These are phyloP conservation scores for Musa schizocarpa DNA, from an alignment of 176 grass and related monocot genomes.

Conservation along the genomic window DNA sequence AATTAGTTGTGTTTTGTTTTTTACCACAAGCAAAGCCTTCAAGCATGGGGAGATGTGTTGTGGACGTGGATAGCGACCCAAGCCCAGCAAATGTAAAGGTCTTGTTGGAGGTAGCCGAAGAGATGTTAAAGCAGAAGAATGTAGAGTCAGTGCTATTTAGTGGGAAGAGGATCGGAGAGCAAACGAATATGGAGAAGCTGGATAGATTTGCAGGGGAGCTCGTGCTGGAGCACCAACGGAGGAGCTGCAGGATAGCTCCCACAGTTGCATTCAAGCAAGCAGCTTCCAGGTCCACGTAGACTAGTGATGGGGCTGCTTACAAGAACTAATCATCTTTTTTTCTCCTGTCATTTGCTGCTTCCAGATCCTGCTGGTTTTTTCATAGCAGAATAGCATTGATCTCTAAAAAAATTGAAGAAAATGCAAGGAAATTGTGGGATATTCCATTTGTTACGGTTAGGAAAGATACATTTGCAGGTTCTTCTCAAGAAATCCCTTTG, in stretches of 20 bases:
- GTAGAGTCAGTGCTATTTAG: slow-evolving; percentile 88
- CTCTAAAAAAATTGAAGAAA: slow-evolving; percentile 21
- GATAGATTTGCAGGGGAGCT: slow-evolving; percentile 73
- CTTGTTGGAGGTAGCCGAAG: slow-evolving; percentile 57
- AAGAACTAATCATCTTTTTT: slow-evolving; percentile 22
- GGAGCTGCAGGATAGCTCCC: slow-evolving; percentile 71
- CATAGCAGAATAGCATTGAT: slow-evolving; percentile 55
- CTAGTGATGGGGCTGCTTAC: neutral
- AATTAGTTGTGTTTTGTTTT: neutral
- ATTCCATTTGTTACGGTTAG: neutral
- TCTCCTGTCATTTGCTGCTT: slow-evolving; percentile 5
- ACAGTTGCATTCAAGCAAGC: slow-evolving; percentile 92
- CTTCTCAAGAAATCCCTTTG: neutral
- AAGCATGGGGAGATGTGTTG: slow-evolving; percentile 35
- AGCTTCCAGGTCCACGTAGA: slow-evolving; percentile 23
- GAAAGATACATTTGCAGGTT: neutral
- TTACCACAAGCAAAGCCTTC: slow-evolving; percentile 42
- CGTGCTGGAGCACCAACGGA: slow-evolving; percentile 60
- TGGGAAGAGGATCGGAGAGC: slow-evolving; percentile 66
- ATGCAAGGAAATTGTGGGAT: slow-evolving; percentile 38
- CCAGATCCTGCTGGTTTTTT: slow-evolving; percentile 68
- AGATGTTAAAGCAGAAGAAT: slow-evolving; percentile 87
- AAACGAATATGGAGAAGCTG: slow-evolving; percentile 87
- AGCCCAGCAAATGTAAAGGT: slow-evolving; percentile 50
- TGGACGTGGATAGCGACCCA: slow-evolving; percentile 56